These are phyloP conservation scores for Monilinia fructicola DNA, from an alignment of 2,329 filamentous ascomycete genomes.

Conservation along the genomic window DNA sequence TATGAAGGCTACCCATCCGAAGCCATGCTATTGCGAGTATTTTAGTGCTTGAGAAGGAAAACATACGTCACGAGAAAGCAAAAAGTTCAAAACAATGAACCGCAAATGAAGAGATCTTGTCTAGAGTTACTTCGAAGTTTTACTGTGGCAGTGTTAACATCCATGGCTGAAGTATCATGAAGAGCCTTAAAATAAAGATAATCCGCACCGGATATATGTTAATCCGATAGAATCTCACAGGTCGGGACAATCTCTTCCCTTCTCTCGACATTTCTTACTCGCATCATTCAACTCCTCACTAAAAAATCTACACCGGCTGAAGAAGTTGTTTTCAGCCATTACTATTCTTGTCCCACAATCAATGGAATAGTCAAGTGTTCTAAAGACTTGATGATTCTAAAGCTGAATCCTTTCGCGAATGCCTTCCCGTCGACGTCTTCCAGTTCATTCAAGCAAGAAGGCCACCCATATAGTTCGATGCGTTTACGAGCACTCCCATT, in stretches of 20 bases:
- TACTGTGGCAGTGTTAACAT: background rate
- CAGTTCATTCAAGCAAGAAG: background rate
- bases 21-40: too few species aligned
- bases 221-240: background rate
- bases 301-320: too few species aligned
- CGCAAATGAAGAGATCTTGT: background rate
- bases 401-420: slow-evolving; percentile 7
- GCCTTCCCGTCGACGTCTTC: background rate
- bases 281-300: background rate
- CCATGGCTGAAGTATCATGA: background rate
- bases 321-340: background rate
- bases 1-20: background rate
- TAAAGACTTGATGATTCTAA: too few species aligned
- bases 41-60: too few species aligned
- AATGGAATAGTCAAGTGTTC: too few species aligned
- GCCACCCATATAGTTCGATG: background rate
- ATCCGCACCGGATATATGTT: background rate
- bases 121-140: too few species aligned
- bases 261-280: background rate
- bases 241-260: background rate
- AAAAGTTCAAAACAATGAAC: background rate
- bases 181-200: slow-evolving; percentile 7
- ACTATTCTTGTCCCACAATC: background rate
- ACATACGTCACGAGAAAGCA: background rate
- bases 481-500: background rate